A percentile compares a stretch with the other conserved stretches of the same genome.
Conservation (phyloP, 192 early-diverging fungal genomes). For the Rhizophagus sp. region DNA sequence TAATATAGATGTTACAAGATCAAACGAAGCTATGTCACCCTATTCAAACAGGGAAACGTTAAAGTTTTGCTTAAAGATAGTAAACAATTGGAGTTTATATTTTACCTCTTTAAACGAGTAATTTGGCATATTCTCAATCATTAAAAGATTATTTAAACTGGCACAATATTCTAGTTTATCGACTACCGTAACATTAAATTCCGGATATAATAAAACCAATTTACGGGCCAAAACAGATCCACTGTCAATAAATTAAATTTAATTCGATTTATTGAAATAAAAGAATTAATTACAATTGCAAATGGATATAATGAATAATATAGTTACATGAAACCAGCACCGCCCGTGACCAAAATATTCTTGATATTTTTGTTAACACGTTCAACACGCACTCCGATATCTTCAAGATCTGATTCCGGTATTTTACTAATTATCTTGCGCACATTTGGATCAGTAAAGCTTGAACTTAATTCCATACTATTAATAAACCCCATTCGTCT, state of each 20-base stretch:
- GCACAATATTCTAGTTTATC: slow-evolving; percentile 85
- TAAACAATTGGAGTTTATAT: slow-evolving; percentile 7
- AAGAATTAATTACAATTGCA: background rate
- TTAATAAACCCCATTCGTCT: too few relatives aligned
- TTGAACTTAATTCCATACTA: too few relatives aligned
- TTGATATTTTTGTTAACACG: slow-evolving; percentile 39
- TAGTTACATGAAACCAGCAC: slow-evolving; percentile 82
- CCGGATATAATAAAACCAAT: slow-evolving; percentile 64
- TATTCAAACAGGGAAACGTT: background rate
- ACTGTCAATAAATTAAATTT: slow-evolving; percentile 40
- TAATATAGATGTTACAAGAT: slow-evolving; percentile 64
- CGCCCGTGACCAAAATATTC: slow-evolving; percentile 77
- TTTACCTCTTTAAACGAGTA: slow-evolving; percentile 66
- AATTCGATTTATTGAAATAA: background rate
- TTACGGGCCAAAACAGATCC: slow-evolving; percentile 65
- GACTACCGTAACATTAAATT: slow-evolving; percentile 65
- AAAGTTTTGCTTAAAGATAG: background rate
- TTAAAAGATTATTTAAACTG: slow-evolving; percentile 57
- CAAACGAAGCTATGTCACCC: slow-evolving; percentile 67
- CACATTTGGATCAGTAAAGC: too few relatives aligned
- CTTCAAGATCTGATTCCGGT: slow-evolving; percentile 38
- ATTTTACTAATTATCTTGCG: slow-evolving; percentile 13
- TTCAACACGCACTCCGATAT: slow-evolving; percentile 37
- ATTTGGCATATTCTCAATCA: slow-evolving; percentile 50
- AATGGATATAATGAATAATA: background rate